Evolutionary conservation across 2,329 filamentous ascomycete genomes (phyloP), one percentile per base, ranked within the genome.

Genomic region (Aspergillus luchuensis): DNA sequence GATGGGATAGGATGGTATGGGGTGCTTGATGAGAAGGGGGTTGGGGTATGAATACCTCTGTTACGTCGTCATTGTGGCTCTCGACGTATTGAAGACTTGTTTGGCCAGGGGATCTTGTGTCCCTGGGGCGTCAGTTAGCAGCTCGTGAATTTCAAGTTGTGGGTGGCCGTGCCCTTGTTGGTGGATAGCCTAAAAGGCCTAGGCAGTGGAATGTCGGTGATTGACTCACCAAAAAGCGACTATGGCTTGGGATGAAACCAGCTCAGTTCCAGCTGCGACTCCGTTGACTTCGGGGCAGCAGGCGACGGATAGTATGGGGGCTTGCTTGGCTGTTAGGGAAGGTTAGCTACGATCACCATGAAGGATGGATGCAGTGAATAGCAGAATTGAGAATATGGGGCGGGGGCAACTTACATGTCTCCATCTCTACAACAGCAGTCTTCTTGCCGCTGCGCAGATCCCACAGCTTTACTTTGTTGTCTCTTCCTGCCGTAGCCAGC

Each of bases 41-140:
- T 3, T 0, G 25, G 25, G 25, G 7, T 28, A 28, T 28, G 2
- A 28, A 15, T 60, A 84, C 77, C 66, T 84, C 82, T 2, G 86
- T 88, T 57, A 89, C 80, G 58, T 86, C 86, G 70, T 89, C 86
- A 57, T 82, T 82, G 66, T 82, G 79, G 57, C 78, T 80, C 63
- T 82, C 80, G 28, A 78, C 69, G 53, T 79, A 79, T 67, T 79
- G 73, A 11, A 77, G 72, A 47, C 72, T 66, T 38, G 69, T 69
- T 56, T 70, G 66, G 38, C 68, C 61, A 1, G 78, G 71, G 57
- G 72, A 76, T 75, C 79, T 75, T 58, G 76, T 74, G 66, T 81
- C 79, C 79, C 79, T 81, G 62, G 50, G 45, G 52, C 45, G 61
- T 66, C 62, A 62, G 67, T 77, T 70, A 76, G 70, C 62, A 61